phyloP scores from a whole-genome alignment of 495 filamentous ascomycete genomes.

The Podospora pseudoanserina region DNA sequence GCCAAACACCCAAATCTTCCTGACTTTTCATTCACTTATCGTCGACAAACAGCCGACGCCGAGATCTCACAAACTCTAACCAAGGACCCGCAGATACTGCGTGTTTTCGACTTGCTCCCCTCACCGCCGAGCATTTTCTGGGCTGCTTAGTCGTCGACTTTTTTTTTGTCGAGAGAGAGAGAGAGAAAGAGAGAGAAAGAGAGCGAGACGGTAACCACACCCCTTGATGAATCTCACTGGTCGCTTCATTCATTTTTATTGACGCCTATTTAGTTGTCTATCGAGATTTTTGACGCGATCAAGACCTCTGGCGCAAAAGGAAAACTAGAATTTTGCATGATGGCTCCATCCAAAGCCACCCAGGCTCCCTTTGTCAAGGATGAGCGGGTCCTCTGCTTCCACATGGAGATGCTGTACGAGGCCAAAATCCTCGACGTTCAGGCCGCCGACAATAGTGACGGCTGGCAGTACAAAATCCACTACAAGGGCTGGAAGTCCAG shows the following conservation, averaged over 20 bases:
- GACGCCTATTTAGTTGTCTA: neutral
- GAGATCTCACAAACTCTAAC: neutral
- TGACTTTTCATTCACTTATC: neutral
- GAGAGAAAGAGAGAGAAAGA: too few species aligned
- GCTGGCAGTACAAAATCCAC: slow-evolving; percentile 84
- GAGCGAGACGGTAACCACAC: neutral
- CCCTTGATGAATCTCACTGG: neutral
- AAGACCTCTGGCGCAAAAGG: neutral
- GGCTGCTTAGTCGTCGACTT: neutral
- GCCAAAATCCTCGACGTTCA: slow-evolving; percentile 85
- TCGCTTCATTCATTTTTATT: neutral
- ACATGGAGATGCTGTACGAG: slow-evolving; percentile 94
- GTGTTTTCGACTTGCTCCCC: neutral
- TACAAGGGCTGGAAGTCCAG: slow-evolving; percentile 99
- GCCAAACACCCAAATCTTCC: neutral
- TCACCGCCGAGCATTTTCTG: neutral
- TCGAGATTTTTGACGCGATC: slow-evolving; percentile 1
- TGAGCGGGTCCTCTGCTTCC: slow-evolving; percentile 93
- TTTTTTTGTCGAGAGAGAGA: neutral
- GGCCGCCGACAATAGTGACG: slow-evolving; percentile 64
- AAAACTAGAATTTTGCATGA: slow-evolving; percentile 12
- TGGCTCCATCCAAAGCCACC: slow-evolving; percentile 39
- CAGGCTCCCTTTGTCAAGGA: slow-evolving; percentile 72
- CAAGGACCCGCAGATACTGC: neutral
- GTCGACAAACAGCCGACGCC: neutral